Base-by-base conservation (phyloP, 2,329 filamentous ascomycete genomes). In the Microcyclosporella mali region DNA sequence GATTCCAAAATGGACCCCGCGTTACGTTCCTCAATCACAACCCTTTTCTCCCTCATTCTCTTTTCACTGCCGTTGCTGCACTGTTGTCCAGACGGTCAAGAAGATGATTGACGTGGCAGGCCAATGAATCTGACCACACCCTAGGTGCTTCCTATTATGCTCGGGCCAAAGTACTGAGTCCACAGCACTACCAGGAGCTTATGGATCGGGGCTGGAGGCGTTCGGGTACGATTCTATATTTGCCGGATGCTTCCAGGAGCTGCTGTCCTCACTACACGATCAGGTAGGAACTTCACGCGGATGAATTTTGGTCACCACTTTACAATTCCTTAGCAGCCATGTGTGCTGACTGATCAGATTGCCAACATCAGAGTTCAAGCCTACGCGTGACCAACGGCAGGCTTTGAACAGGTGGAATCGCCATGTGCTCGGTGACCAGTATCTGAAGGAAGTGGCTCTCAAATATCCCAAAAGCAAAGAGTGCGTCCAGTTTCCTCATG, bases 261-360 rank as follows among this genome's bases (percentile, higher is more conserved):
- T 98, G 92, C 59, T 98, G 92, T 64, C 88, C 89, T 33, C 88
- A 95, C 60, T 97, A 90, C 63, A 88, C 85, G 1, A 81, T 92
- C 41, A 79, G 69, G 70, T 71, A 54, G 40, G 60, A 34, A n/a
- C n/a, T n/a, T n/a, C n/a, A n/a, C n/a, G n/a, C n/a, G n/a, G n/a
- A n/a, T n/a, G n/a, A n/a, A n/a, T n/a, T n/a, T n/a, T n/a, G n/a
- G n/a, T n/a, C n/a, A n/a, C n/a, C 17, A 15, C 15, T 9, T 35
- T 10, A 12, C 7, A 15, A 19, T 36, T 12, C 21, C 11, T 36
- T 18, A 14, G 11, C 8, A 40, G 15, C 25, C 15, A 15, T 31
- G 21, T 21, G 35, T 46, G 34, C 38, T 49, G 37, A 40, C 37
- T 39, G 41, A 43, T 36, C 18, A 45, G 85, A 35, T 71, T 89